A percentile compares a stretch with the other conserved stretches of the same genome.
phyloP scores from a whole-genome alignment of 257 asterid species.

The Verbascum thapsus region DNA sequence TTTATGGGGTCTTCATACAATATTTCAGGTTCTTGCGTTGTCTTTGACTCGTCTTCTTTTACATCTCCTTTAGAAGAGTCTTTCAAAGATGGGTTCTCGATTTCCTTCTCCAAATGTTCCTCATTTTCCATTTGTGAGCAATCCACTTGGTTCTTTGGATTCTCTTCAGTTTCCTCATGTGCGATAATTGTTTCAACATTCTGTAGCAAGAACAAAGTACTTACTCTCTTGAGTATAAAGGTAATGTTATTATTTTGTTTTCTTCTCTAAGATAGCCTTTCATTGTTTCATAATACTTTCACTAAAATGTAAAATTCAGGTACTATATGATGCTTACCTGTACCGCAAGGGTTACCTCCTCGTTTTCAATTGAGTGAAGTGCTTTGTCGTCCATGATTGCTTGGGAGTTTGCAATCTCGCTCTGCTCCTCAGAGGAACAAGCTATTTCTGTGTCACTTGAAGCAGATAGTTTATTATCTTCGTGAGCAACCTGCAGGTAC shows the following conservation, averaged over 20 bases:
- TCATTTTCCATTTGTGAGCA: constrained; percentile 8
- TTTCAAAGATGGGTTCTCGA: neutral
- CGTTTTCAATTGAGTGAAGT: constrained; percentile 2
- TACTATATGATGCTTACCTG: constrained; percentile 26
- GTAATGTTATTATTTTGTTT: neutral
- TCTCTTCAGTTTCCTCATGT: constrained; percentile 10
- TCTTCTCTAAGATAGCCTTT: neutral
- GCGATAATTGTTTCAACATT: constrained; percentile 19
- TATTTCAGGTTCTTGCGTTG: neutral
- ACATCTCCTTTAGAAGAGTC: constrained; percentile 26
- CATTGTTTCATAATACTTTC: constrained; percentile 3
- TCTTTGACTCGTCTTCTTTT: neutral
- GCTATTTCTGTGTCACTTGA: constrained; percentile 28
- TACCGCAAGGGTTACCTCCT: constrained; percentile 30
- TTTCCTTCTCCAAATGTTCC: constrained; percentile 9
- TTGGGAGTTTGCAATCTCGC: constrained; percentile 8
- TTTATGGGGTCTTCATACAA: neutral
- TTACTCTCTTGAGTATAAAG: constrained; percentile 8
- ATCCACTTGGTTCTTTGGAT: constrained; percentile 5
- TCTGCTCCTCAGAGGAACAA: constrained; percentile 24
- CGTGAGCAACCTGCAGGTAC: constrained; percentile 24
- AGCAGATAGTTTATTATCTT: constrained; percentile 20
- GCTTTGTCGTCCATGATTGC: constrained; percentile 2
- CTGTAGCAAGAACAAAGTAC: constrained; percentile 32
- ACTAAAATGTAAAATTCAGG: constrained; percentile 1